Conservation (phyloP, 1,284 basidiomycete species). For the Mycena sp. region DNA sequence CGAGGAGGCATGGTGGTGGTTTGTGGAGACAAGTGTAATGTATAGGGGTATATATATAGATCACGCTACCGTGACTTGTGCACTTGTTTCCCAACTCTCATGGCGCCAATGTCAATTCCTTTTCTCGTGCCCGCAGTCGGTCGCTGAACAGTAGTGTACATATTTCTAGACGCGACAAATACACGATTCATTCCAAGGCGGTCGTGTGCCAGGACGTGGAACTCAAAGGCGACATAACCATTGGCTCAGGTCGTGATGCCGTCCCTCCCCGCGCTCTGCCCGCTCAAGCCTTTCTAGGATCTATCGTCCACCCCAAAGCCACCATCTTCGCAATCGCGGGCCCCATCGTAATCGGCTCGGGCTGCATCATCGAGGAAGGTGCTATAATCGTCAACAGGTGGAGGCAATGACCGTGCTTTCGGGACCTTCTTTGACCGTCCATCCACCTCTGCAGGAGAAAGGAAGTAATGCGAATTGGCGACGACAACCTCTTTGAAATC, state of each 20-base stretch:
- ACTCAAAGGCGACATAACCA: constrained; percentile 90
- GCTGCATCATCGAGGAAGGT: constrained; percentile 93
- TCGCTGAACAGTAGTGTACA: background rate
- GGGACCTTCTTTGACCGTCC: background rate
- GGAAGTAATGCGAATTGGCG: constrained; percentile 90
- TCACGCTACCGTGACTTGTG: constrained; percentile 1
- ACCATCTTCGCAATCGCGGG: constrained; percentile 90
- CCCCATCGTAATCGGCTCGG: constrained; percentile 86
- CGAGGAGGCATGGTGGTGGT: too few relatives aligned
- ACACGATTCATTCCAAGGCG: constrained; percentile 82
- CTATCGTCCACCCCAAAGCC: constrained; percentile 94
- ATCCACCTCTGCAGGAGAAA: constrained; percentile 60
- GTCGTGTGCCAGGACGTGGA: constrained; percentile 90
- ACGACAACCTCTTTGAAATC: constrained; percentile 94
- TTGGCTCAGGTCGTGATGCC: constrained; percentile 71
- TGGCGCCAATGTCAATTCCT: constrained; percentile 43
- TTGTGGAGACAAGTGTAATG: too few relatives aligned
- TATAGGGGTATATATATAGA: too few relatives aligned
- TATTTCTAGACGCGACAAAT: constrained; percentile 73
- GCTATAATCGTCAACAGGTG: constrained; percentile 89
- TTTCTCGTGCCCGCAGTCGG: background rate
- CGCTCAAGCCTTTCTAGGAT: constrained; percentile 53
- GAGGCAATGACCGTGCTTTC: constrained; percentile 26
- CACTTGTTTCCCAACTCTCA: constrained; percentile 17
- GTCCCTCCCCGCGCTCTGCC: background rate